Percentiles rank a stretch among this genome's conserved stretches.
Evolutionary conservation across 2,329 filamentous ascomycete species (phyloP).

Genomic region (Pseudonectria buxi): DNA sequence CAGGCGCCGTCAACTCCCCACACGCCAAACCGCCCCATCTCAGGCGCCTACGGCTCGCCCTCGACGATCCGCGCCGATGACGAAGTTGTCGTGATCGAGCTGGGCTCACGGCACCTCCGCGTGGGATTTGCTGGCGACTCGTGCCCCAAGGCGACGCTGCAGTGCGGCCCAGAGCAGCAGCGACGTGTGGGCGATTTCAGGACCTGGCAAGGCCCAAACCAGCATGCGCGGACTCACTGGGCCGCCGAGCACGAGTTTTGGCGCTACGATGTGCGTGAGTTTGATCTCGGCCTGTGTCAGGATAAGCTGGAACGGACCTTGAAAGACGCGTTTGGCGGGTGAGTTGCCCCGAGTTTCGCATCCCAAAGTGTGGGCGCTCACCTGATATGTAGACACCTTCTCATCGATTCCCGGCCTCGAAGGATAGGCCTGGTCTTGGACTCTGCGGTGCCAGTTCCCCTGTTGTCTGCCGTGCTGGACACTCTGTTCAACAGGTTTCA

Average conservation of each 20-base stretch:
- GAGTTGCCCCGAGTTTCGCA: constrained; percentile 31
- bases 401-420: constrained; percentile 70
- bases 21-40: constrained; percentile 51
- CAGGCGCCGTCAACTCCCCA: constrained; percentile 44
- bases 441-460: constrained; percentile 66
- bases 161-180: constrained; percentile 69
- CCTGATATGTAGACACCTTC: constrained; percentile 42
- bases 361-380: too few species aligned
- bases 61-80: constrained; percentile 67
- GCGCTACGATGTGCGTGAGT: constrained; percentile 62
- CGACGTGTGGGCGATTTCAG: constrained; percentile 77
- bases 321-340: constrained; percentile 76
- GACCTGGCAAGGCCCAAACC: constrained; percentile 52
- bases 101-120: constrained; percentile 71
- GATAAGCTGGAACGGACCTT: constrained; percentile 82
- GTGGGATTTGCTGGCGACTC: constrained; percentile 84
- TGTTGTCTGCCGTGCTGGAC: constrained; percentile 69
- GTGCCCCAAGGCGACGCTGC: constrained; percentile 61
- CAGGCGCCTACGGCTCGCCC: constrained; percentile 52
- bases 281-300: constrained; percentile 72
- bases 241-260: constrained; percentile 67
- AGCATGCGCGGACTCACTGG: constrained; percentile 48
- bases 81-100: constrained; percentile 74
- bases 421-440: constrained; percentile 71
- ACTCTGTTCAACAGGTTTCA: constrained; percentile 77